Percentiles rank a stretch among this genome's conserved stretches.
Conservation (phyloP, 345 rosid species). For the Citrus cavaleriei region DNA sequence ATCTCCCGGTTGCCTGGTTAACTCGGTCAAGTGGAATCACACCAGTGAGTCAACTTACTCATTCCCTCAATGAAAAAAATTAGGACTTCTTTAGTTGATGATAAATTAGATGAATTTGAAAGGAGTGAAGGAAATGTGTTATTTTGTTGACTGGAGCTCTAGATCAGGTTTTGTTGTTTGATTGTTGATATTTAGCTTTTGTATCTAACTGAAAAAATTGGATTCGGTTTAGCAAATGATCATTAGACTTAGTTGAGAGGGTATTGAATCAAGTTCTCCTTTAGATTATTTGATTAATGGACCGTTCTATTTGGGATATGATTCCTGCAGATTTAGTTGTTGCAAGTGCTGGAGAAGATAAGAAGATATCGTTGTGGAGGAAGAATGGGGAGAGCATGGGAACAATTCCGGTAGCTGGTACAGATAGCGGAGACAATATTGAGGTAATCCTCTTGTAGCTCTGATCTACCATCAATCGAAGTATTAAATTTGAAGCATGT, state of each 20-base stretch:
- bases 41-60: slow-evolving; percentile 53
- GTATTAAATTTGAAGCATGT: not conserved
- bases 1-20: slow-evolving; percentile 61
- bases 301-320: not conserved
- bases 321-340: slow-evolving; percentile 76
- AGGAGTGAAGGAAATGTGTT: not conserved
- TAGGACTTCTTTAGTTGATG: slow-evolving; percentile 17
- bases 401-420: slow-evolving; percentile 66
- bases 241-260: not conserved
- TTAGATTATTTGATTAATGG: not conserved
- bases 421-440: slow-evolving; percentile 65
- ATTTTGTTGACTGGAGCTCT: not conserved
- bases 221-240: not conserved
- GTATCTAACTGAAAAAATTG: not conserved
- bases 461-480: not conserved
- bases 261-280: not conserved
- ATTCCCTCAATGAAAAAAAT: not conserved
- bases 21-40: slow-evolving; percentile 95
- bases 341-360: slow-evolving; percentile 98
- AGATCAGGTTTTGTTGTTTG: not conserved
- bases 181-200: not conserved
- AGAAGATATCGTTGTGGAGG: slow-evolving; percentile 88
- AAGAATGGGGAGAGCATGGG: slow-evolving; percentile 82
- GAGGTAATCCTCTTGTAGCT: slow-evolving; percentile 41
- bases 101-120: not conserved